Evolutionary conservation across 371 early-diverging fungal genomes (phyloP), one percentile per base, ranked within the genome.

Genomic region (Syncephalis fuscata): DNA sequence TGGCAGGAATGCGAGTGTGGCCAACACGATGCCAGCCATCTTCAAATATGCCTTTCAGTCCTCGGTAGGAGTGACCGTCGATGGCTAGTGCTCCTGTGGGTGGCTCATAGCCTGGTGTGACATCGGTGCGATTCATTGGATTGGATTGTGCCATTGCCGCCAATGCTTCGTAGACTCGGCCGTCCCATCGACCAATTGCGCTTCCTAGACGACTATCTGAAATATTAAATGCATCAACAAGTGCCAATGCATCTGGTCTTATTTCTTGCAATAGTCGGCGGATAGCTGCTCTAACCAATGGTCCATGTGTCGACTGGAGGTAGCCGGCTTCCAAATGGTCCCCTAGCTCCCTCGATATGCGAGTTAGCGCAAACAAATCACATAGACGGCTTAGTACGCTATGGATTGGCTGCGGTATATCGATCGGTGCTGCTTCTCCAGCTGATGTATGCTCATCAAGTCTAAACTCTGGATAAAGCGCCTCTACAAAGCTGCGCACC

Each of bases 191-290:
- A 39, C 84, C 89, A 8, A 88, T 54, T 3, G 85, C 78, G 21
- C 82, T 79, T 57, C 81, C 75, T 16, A 88, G 67, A 27, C 63
- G 61, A 45, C 74, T 74, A 43, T 88, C 88, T 1, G 85, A 71
- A 20, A 82, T 60, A 44, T 74, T 84, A 60, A 85, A 82, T 0
- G 83, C 71, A 52, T 85, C 86, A 3, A 83, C 85, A 8, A 85
- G 61, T 0, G 77, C 65, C 17, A 86, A 67, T 14, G 80, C 83
- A 36, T 84, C 67, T 22, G 71, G 77, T 2, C 89, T 71, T 17
- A 87, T 61, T 11, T 67, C 57, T 11, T 32, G 32, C 4, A 32
- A 11, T 11, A 32, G 11, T 7, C 32, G 22, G 67, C 69, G 17
- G 79, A 62, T 11, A 72, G 49, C 2, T 17, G 46, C 40, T 72